phyloP scores from a whole-genome alignment of 441 rosid species.

The Rhodomyrtus psidioides region DNA sequence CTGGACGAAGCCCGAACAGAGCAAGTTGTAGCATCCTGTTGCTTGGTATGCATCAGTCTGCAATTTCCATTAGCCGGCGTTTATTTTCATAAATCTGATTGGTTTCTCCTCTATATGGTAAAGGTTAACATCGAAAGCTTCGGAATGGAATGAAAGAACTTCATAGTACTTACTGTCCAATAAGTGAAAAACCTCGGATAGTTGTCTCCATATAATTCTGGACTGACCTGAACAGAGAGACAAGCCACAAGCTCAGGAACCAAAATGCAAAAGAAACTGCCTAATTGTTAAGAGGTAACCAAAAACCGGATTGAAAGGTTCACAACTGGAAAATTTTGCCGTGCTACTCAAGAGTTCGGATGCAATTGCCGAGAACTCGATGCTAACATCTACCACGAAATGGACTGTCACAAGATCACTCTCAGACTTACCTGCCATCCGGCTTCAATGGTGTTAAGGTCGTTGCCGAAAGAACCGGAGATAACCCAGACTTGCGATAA shows the following conservation, averaged over 20 bases:
- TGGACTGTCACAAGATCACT: neutral
- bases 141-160: neutral
- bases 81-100: neutral
- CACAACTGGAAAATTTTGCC: neutral
- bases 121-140: neutral
- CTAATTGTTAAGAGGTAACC: neutral
- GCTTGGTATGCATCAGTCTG: constrained; percentile 76
- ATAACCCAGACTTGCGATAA: constrained; percentile 14
- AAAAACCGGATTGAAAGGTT: neutral
- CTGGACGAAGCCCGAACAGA: constrained; percentile 67
- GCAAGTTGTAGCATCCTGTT: constrained; percentile 65
- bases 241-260: neutral
- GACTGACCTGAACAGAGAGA: constrained; percentile 49
- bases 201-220: constrained; percentile 61
- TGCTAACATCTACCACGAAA: neutral
- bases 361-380: neutral
- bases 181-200: constrained; percentile 75
- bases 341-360: neutral
- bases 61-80: neutral
- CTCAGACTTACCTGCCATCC: constrained; percentile 14
- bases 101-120: neutral
- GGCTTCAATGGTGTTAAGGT: constrained; percentile 16
- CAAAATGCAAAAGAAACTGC: neutral
- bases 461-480: constrained; percentile 14
- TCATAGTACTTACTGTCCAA: constrained; percentile 47